These are phyloP conservation scores for Suhomyces chickasaworum DNA, from an alignment of 1,139 yeast species.

Conservation along the genomic window DNA sequence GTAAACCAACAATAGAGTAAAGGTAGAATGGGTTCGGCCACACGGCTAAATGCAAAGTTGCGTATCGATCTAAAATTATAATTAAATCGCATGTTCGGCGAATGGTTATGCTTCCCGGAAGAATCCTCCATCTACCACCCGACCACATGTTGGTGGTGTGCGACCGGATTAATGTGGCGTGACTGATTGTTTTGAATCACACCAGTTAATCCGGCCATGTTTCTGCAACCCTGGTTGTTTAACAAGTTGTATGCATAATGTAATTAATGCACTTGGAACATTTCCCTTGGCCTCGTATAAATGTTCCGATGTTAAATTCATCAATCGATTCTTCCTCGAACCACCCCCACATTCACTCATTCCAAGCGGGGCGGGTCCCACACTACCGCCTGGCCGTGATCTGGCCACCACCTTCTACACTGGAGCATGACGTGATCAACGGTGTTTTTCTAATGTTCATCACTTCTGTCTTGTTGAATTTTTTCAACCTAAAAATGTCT, in stretches of 20 bases:
- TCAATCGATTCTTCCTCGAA: neutral
- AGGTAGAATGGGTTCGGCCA: neutral
- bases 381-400: neutral
- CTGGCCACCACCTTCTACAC: neutral
- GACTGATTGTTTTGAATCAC: neutral
- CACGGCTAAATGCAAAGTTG: neutral
- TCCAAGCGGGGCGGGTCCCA: neutral
- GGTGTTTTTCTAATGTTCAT: no score
- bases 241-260: neutral
- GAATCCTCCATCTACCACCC: no score
- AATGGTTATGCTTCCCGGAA: neutral
- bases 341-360: neutral
- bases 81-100: neutral
- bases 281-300: neutral
- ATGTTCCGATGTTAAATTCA: neutral
- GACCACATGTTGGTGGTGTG: neutral
- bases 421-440: neutral
- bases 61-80: neutral
- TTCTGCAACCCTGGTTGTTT: neutral
- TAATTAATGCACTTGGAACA: neutral
- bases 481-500: neutral
- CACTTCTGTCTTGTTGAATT: neutral
- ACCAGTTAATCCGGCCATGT: neutral
- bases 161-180: neutral
- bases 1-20: no score